Evolutionary conservation across 192 early-diverging fungal genomes (phyloP).

Genomic region (Ambispora gerdemannii): DNA sequence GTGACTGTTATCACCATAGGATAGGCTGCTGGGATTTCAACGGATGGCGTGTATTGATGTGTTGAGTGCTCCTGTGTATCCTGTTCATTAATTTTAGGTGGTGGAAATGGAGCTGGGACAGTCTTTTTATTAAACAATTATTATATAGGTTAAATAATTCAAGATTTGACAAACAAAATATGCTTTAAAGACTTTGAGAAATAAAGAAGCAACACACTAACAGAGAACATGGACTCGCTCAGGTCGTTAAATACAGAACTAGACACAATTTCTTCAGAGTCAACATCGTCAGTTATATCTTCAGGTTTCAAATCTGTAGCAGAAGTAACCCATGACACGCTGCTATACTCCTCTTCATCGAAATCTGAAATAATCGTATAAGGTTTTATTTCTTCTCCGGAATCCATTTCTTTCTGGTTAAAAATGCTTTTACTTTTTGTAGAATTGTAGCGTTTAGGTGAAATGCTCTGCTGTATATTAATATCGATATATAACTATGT

Average conservation of each 20-base stretch:
- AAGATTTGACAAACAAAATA: background rate
- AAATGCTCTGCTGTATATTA: too few relatives aligned
- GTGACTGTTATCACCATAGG: conserved; percentile 63
- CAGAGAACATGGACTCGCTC: conserved; percentile 5
- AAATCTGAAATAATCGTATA: too few relatives aligned
- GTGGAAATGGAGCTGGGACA: background rate
- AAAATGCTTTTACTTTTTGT: background rate
- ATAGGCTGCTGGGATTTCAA: background rate
- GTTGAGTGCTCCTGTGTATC: background rate
- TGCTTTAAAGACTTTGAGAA: background rate
- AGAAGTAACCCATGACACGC: conserved; percentile 16
- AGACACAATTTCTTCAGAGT: background rate
- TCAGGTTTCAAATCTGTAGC: conserved; percentile 8
- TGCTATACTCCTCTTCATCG: conserved; percentile 15
- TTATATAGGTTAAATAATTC: background rate
- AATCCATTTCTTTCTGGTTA: too few relatives aligned
- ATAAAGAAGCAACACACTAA: background rate
- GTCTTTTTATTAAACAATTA: background rate
- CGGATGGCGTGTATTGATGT: background rate
- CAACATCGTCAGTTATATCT: background rate
- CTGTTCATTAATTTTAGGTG: background rate
- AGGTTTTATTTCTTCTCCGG: too few relatives aligned
- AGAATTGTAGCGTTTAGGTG: background rate
- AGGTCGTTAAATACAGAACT: background rate
- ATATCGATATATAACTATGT: too few relatives aligned